These are phyloP conservation scores for Claviceps maximensis DNA, from an alignment of 2,329 filamentous ascomycete species.

Conservation along the genomic window DNA sequence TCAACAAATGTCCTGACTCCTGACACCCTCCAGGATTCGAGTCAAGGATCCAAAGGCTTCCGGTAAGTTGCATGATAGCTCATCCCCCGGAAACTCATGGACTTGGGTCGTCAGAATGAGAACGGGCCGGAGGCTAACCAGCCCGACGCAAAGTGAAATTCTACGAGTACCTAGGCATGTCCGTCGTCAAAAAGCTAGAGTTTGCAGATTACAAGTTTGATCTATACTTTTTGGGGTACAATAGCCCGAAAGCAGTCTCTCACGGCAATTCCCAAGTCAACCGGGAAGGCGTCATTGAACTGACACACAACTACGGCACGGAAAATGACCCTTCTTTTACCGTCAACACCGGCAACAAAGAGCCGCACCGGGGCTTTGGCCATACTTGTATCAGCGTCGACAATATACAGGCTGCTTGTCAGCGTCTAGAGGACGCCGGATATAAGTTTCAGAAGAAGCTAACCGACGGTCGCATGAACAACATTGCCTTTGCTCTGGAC, in stretches of 20 bases:
- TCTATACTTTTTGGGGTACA: conserved; percentile 89
- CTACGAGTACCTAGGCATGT: conserved; percentile 88
- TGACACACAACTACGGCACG: conserved; percentile 77
- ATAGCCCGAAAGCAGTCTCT: conserved; percentile 62
- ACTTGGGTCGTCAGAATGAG: neutral
- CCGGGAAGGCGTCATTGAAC: conserved; percentile 79
- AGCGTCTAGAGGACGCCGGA: conserved; percentile 77
- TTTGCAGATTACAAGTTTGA: conserved; percentile 87
- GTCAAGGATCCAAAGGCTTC: conserved; percentile 87
- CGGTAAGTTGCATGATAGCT: conserved; percentile 28
- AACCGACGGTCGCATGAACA: conserved; percentile 70
- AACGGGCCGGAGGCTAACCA: neutral
- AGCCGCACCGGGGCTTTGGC: conserved; percentile 71
- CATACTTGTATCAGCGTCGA: conserved; percentile 77
- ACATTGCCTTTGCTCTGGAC: conserved; percentile 84
- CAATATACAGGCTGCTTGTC: conserved; percentile 78
- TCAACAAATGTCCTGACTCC: conserved; percentile 6
- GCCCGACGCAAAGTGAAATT: conserved; percentile 53
- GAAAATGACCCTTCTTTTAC: conserved; percentile 72
- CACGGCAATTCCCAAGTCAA: conserved; percentile 60
- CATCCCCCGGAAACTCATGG: no score
- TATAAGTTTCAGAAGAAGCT: conserved; percentile 95
- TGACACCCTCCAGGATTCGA: conserved; percentile 51
- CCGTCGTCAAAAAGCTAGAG: conserved; percentile 63
- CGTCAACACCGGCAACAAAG: conserved; percentile 79